Evolutionary conservation across 2,329 filamentous ascomycete genomes (phyloP), one percentile per base, ranked within the genome.

Genomic region (Tolypocladium cylindrosporum): DNA sequence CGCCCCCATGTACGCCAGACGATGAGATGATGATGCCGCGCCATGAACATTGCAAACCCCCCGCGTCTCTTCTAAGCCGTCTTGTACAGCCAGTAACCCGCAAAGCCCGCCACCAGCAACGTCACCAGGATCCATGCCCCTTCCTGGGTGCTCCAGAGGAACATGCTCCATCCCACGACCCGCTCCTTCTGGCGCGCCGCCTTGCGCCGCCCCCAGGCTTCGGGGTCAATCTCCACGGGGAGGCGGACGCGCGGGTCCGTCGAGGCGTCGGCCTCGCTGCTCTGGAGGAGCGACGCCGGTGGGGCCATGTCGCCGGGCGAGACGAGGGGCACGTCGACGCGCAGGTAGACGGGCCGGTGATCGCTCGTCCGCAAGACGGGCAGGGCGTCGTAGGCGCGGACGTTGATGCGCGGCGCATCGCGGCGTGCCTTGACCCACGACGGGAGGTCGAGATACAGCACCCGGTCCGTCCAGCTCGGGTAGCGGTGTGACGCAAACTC

Each of bases 401-500:
- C 79, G 9, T 76, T 69, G 41, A 84, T 74, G 40, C 67, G 65
- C 11, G 64, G 65, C 5, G 61, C 57, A 53, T 67, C 16, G 62
- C 59, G 21, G 57, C 57, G 48, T 55, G 62, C 69, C 66, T 71
- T 71, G 43, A 78, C 68, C 79, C 81, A 85, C 27, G 71, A 71
- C 24, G 81, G 84, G 27, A 80, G 74, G 55, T 88, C 83, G 3
- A 93, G 77, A 71, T 86, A 97, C 24, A 97, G 76, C 24, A 97
- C 87, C 4, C 94, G 85, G 72, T 97, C 94, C 66, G 91, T 96
- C 94, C 93, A 97, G 67, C 87, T 87, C 1, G 94, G 92, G 80
- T 90, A 95, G 52, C 94, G 86, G 69, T 95, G 89, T 58, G 79
- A 77, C 9, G 91, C 89, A 82, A 91, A 97, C 39, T 77, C 74